A percentile compares a stretch with the other conserved stretches of the same genome.
Evolutionary conservation across 208 protist genomes (phyloP).

Genomic region (Wallacemonas sp.): DNA sequence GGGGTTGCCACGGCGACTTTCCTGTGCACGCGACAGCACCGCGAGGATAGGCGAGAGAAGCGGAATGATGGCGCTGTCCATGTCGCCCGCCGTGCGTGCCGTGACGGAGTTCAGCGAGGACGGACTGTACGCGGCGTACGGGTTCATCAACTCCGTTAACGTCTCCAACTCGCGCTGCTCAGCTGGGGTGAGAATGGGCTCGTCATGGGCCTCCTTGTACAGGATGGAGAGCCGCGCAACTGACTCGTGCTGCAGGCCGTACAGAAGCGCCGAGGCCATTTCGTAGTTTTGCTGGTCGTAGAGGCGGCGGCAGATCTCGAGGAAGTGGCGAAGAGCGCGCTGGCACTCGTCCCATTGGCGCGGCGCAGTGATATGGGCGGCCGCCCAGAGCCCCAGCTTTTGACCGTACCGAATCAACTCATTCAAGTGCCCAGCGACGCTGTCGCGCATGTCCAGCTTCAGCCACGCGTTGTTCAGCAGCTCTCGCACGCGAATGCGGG

Average conservation of each 20-base stretch:
- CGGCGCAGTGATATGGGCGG: slow-evolving; percentile 47
- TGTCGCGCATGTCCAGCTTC: slow-evolving; percentile 25
- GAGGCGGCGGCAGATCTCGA: slow-evolving; percentile 54
- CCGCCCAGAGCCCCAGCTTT: slow-evolving; percentile 48
- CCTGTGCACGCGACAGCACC: slow-evolving; percentile 52
- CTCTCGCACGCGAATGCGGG: slow-evolving; percentile 53
- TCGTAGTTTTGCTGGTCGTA: slow-evolving; percentile 79
- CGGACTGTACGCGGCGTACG: slow-evolving; percentile 63
- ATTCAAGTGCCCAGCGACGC: slow-evolving; percentile 40
- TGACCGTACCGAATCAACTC: slow-evolving; percentile 49
- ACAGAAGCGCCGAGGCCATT: slow-evolving; percentile 52
- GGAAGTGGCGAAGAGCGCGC: slow-evolving; percentile 27
- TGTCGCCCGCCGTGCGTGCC: slow-evolving; percentile 42
- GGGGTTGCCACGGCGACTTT: slow-evolving; percentile 29
- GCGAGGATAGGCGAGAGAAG: slow-evolving; percentile 54
- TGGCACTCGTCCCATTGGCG: slow-evolving; percentile 42
- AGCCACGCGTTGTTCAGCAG: slow-evolving; percentile 71
- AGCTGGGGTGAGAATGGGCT: slow-evolving; percentile 29
- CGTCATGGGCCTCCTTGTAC: slow-evolving; percentile 30
- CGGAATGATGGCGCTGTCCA: slow-evolving; percentile 67
- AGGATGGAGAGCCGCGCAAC: slow-evolving; percentile 32
- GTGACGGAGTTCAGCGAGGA: slow-evolving; percentile 60
- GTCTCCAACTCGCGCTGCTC: slow-evolving; percentile 41
- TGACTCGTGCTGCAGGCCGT: slow-evolving; percentile 50
- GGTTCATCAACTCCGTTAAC: slow-evolving; percentile 61